Conservation (phyloP, 805 yeast genomes). For the Kluyveromyces siamensis region DNA sequence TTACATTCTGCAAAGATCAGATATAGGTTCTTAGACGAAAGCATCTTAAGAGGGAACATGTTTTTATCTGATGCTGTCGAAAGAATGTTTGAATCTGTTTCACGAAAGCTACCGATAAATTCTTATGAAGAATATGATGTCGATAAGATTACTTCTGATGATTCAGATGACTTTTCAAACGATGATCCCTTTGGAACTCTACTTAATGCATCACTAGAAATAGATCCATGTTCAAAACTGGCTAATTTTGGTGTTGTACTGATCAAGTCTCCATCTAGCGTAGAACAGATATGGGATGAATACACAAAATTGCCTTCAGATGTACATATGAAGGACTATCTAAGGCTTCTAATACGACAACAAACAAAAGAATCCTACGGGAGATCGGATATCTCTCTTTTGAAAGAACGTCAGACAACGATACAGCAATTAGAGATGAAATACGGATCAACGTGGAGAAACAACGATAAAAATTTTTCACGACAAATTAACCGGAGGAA, state of each 20-base stretch:
- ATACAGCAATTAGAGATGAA: conserved; percentile 18
- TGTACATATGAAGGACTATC: conserved; percentile 17
- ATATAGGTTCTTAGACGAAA: not conserved
- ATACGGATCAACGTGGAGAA: conserved; percentile 24
- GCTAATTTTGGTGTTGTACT: conserved; percentile 23
- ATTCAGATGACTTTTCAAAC: not conserved
- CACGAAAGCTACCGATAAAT: not conserved
- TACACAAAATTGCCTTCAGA: conserved; percentile 22
- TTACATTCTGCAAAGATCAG: conserved; percentile 2
- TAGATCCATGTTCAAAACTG: conserved; percentile 17
- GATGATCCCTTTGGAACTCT: not conserved
- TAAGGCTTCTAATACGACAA: conserved; percentile 13
- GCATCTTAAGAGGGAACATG: not conserved
- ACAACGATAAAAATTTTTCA: conserved; percentile 24
- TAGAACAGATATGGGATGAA: conserved; percentile 24
- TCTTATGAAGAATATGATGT: not conserved
- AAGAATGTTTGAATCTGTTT: not conserved
- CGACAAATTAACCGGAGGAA: conserved; percentile 26
- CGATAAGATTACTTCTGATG: not conserved
- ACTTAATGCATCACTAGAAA: not conserved
- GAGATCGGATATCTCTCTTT: conserved; percentile 7
- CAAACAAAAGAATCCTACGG: conserved; percentile 5
- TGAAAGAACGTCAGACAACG: conserved; percentile 16
- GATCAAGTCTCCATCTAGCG: conserved; percentile 22
- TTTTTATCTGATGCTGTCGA: not conserved